These are phyloP conservation scores for Microstegium vimineum DNA, from an alignment of 176 grass and related monocot genomes.

Conservation along the genomic window DNA sequence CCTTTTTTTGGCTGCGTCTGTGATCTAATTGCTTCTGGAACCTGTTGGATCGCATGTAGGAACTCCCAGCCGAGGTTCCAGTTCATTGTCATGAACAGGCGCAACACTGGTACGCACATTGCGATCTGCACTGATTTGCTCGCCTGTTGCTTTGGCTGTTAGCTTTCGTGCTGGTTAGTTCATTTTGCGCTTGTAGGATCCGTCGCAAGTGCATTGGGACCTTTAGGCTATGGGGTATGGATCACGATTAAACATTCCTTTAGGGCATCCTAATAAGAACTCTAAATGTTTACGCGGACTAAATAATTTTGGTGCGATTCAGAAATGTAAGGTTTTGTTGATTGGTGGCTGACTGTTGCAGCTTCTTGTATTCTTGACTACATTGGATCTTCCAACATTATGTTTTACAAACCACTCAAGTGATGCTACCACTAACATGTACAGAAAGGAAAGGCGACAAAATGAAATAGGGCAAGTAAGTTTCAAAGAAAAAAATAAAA, in stretches of 20 bases:
- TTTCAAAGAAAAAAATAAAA: background rate
- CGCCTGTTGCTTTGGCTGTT: background rate
- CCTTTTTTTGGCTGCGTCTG: background rate
- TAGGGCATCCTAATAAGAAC: background rate
- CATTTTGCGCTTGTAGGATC: background rate
- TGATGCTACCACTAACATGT: background rate
- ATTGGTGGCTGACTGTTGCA: background rate
- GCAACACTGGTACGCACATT: constrained; percentile 54
- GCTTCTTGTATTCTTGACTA: background rate
- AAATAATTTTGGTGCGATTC: background rate
- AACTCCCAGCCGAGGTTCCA: constrained; percentile 73
- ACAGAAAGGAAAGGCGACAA: background rate
- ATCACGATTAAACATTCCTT: background rate
- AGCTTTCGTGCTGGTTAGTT: background rate
- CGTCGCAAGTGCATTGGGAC: background rate
- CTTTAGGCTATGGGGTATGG: background rate
- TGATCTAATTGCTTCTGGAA: constrained; percentile 18
- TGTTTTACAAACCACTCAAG: too few species aligned
- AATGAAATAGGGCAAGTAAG: background rate
- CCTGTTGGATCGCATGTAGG: constrained; percentile 38
- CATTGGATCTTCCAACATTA: background rate
- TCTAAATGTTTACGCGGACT: background rate
- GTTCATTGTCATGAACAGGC: constrained; percentile 90
- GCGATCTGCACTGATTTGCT: background rate
- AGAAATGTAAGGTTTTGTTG: background rate